phyloP scores from a whole-genome alignment of 345 rosid species.

The Pugionium cornutum region DNA sequence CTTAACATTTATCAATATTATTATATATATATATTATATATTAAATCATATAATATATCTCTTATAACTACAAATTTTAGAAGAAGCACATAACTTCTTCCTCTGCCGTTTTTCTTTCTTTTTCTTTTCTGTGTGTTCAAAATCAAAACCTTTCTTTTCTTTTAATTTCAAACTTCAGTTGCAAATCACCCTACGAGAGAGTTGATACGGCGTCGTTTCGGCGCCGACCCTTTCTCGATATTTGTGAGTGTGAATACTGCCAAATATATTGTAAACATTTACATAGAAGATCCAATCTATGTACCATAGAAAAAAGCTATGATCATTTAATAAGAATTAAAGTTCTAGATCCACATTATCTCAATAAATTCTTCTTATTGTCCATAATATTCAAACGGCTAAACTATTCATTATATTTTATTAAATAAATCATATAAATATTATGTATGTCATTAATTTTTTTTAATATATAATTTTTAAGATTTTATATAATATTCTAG shows the following conservation, averaged over 20 bases:
- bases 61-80: no score
- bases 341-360: no score
- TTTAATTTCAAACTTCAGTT: conserved; percentile 10
- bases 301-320: not conserved
- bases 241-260: not conserved
- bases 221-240: conserved; percentile 28
- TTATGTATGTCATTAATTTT: no score
- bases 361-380: no score
- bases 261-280: not conserved
- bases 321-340: not conserved
- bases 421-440: no score
- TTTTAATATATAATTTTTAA: no score
- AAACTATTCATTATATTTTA: no score
- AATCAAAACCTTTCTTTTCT: not conserved
- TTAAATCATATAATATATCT: no score
- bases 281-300: not conserved
- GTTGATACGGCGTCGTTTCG: conserved; percentile 27
- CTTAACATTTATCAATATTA: no score
- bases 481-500: no score
- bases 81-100: conserved; percentile 13
- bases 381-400: no score
- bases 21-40: no score
- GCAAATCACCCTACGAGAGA: conserved; percentile 10
- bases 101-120: conserved; percentile 18
- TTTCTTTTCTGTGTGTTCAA: not conserved